Evolutionary conservation across 345 rosid species (phyloP), one percentile per base, ranked within the genome.

Genomic region (Sisymbrium altissimum): DNA sequence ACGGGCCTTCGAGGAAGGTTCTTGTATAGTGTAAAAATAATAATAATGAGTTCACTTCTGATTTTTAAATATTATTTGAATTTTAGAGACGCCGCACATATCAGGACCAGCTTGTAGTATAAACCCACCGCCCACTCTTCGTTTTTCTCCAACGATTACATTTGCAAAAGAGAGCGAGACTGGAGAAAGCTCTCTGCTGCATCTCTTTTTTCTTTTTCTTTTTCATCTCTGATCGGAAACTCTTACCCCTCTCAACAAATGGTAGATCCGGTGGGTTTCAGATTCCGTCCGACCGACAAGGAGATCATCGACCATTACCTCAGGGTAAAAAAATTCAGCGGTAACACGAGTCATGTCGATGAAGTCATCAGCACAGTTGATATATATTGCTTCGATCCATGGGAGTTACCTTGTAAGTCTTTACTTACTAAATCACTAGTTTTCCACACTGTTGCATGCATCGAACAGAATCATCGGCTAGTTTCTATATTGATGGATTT

Each of bases 211-310:
- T n/a, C n/a, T n/a, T n/a, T n/a, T n/a, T n/a, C n/a, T n/a, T n/a
- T 3, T 25, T 25, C 29, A 25, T 1, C 3, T 25, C 29, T 1
- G 29, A 25, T 25, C 29, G 1, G 29, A 25, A 25, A 25, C 29
- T n/a, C n/a, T n/a, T n/a, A n/a, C n/a, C n/a, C n/a, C n/a, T n/a
- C n/a, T n/a, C n/a, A n/a, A 25, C 29, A 70, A 70, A 62, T 76
- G 80, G 15, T 0, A 52, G 7, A 39, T 50, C 36, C 45, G 27
- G 45, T 72, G 0, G 88, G 88, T 2, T 71, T 62, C 48, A 66
- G 86, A 52, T 89, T 88, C 74, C 65, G 68, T 18, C 88, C 94
- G 4, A 68, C 75, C 0, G 86, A 84, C 14, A 81, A 73, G 32
- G 84, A 85, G 56, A 68, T 89, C 64, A 54, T 85, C 64, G 40